Percentiles rank a stretch among this genome's conserved stretches.
phyloP scores from a whole-genome alignment of 306 rosid genomes.

The Acacia confusa region DNA sequence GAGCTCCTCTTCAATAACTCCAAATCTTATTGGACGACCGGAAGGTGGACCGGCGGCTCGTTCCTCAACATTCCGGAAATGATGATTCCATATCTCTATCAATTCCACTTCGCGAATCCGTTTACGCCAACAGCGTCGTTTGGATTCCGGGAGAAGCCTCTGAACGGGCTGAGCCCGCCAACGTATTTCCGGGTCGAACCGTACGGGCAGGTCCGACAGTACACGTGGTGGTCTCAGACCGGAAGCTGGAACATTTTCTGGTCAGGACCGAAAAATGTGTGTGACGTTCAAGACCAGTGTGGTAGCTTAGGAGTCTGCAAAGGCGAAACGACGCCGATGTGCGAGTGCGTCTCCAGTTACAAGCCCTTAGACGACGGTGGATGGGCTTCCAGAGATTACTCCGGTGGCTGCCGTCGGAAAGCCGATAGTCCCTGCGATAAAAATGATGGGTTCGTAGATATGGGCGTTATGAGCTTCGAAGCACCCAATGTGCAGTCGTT shows the following conservation, averaged over 20 bases:
- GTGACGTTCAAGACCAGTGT: constrained; percentile 54
- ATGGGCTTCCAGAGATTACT: constrained; percentile 57
- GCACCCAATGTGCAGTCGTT: constrained; percentile 26
- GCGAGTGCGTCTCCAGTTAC: constrained; percentile 58
- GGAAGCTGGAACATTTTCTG: constrained; percentile 72
- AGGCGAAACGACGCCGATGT: neutral
- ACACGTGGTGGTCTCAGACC: constrained; percentile 49
- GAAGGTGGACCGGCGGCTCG: constrained; percentile 55
- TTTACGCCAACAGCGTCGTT: constrained; percentile 59
- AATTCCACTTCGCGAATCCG: constrained; percentile 53
- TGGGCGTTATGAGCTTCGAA: constrained; percentile 38
- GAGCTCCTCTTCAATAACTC: constrained; percentile 56
- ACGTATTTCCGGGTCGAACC: constrained; percentile 54
- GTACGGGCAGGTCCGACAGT: constrained; percentile 64
- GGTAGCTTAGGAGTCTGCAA: constrained; percentile 65
- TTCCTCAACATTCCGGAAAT: constrained; percentile 67
- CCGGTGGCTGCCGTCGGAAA: constrained; percentile 51
- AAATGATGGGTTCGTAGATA: constrained; percentile 43
- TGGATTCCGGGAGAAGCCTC: constrained; percentile 55
- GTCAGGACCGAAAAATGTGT: constrained; percentile 46
- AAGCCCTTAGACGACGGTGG: constrained; percentile 37
- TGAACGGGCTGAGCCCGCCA: constrained; percentile 40
- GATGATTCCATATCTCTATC: constrained; percentile 62
- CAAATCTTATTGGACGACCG: constrained; percentile 66
- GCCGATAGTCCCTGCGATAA: constrained; percentile 24